A percentile compares a stretch with the other conserved stretches of the same genome.
Conservation (phyloP, 768 basidiomycete genomes). For the Sarcodon sp. region DNA sequence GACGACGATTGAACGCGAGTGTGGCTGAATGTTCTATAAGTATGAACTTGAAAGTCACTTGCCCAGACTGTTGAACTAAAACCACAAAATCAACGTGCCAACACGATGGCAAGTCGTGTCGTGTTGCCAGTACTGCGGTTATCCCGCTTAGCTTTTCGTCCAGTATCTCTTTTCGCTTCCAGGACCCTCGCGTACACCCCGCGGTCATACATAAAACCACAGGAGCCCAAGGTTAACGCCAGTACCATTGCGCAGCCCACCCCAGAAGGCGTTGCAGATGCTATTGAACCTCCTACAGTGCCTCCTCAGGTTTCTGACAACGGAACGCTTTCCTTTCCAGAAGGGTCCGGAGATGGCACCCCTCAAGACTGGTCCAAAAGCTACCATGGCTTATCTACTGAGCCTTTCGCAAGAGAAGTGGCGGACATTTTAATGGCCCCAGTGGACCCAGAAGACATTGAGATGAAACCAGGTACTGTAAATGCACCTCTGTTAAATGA, state of each 20-base stretch:
- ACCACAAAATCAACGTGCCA: too few species aligned
- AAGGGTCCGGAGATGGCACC: slow-evolving; percentile 1
- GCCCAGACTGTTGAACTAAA: too few species aligned
- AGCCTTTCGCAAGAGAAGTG: slow-evolving; percentile 68
- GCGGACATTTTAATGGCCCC: slow-evolving; percentile 64
- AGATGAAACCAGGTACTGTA: slow-evolving; percentile 82
- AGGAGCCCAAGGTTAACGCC: too few species aligned
- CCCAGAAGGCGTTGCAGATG: neutral
- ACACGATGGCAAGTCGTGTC: too few species aligned
- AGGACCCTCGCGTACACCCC: too few species aligned
- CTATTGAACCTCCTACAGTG: slow-evolving; percentile 2
- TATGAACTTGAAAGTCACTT: too few species aligned
- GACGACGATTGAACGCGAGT: too few species aligned
- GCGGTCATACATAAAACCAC: too few species aligned
- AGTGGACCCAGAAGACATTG: slow-evolving; percentile 66
- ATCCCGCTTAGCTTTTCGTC: too few species aligned
- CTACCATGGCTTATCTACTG: slow-evolving; percentile 67
- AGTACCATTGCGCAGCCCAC: neutral
- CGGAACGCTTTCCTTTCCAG: neutral
- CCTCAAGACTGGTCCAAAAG: slow-evolving; percentile 82
- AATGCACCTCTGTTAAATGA: neutral
- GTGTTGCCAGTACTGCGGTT: too few species aligned
- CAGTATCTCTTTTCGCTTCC: too few species aligned
- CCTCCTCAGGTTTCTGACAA: neutral
- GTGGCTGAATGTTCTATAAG: too few species aligned